phyloP scores from a whole-genome alignment of 2,329 filamentous ascomycete species.

The Phoma sp. region DNA sequence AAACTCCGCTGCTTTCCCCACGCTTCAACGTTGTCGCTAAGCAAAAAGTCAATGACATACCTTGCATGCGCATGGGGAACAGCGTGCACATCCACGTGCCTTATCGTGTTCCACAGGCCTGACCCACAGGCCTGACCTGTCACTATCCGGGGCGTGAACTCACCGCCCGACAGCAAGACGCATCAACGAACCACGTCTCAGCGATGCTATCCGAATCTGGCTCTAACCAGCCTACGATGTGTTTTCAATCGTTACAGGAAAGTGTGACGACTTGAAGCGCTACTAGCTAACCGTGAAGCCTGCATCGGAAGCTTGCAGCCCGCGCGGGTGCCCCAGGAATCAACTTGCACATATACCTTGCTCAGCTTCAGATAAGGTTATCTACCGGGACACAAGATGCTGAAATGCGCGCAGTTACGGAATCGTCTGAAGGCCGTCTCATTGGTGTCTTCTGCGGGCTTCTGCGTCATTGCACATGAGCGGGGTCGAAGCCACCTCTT shows the following conservation, averaged over 20 bases:
- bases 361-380: slow-evolving; percentile 38
- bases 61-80: slow-evolving; percentile 2
- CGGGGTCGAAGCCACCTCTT: slow-evolving; percentile 30
- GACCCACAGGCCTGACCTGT: neutral
- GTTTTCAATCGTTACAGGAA: slow-evolving; percentile 1
- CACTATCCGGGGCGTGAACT: neutral
- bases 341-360: slow-evolving; percentile 13
- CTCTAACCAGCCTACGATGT: slow-evolving; percentile 18
- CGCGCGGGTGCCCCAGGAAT: slow-evolving; percentile 24
- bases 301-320: slow-evolving; percentile 28
- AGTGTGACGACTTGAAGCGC: neutral
- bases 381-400: slow-evolving; percentile 17
- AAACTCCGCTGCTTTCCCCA: slow-evolving; percentile 27
- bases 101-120: neutral
- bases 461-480: slow-evolving; percentile 36
- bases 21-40: slow-evolving; percentile 13
- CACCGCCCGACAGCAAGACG: slow-evolving; percentile 16
- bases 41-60: slow-evolving; percentile 11
- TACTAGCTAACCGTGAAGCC: slow-evolving; percentile 31
- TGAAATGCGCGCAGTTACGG: slow-evolving; percentile 33
- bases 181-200: slow-evolving; percentile 8
- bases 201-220: slow-evolving; percentile 5
- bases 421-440: slow-evolving; percentile 14
- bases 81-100: neutral
- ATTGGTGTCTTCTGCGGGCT: slow-evolving; percentile 32